Conservation (phyloP, 371 early-diverging fungal genomes). For the Paraphysoderma sedebokerense region DNA sequence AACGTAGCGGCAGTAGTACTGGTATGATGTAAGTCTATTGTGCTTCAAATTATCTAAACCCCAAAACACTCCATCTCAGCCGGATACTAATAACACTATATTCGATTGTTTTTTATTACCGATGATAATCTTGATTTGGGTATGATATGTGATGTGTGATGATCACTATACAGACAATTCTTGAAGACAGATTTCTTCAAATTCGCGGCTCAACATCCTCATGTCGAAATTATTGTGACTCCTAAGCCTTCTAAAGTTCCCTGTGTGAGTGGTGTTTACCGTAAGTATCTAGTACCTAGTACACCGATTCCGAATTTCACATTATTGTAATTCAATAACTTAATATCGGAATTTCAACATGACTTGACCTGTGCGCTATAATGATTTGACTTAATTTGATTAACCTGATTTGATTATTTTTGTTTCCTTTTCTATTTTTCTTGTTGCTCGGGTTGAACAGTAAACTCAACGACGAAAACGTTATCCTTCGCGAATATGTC, state of each 20-base stretch:
- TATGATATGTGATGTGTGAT: neutral
- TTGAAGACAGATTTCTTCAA: slow-evolving; percentile 35
- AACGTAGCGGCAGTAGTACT: slow-evolving; percentile 62
- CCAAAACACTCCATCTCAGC: neutral
- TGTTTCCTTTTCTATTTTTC: neutral
- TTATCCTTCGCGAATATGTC: slow-evolving; percentile 49
- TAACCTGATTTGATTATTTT: neutral
- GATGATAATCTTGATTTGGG: too few species aligned
- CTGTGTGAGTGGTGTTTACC: slow-evolving; percentile 49
- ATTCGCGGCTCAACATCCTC: slow-evolving; percentile 57
- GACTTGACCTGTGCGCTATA: too few species aligned
- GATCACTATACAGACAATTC: slow-evolving; percentile 27
- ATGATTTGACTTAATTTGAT: neutral
- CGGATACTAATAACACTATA: too few species aligned
- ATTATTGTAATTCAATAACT: too few species aligned
- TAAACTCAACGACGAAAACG: slow-evolving; percentile 1
- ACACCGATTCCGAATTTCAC: too few species aligned
- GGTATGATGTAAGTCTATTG: slow-evolving; percentile 46
- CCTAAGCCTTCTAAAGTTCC: slow-evolving; percentile 63
- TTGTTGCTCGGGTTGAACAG: too few species aligned
- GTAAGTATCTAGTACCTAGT: slow-evolving; percentile 17
- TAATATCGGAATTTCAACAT: too few species aligned
- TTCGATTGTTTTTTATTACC: too few species aligned
- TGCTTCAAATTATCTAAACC: neutral
- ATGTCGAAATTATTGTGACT: slow-evolving; percentile 61